These are phyloP conservation scores for Aspergillus heteromorphus DNA, from an alignment of 495 filamentous ascomycete species.

Conservation along the genomic window DNA sequence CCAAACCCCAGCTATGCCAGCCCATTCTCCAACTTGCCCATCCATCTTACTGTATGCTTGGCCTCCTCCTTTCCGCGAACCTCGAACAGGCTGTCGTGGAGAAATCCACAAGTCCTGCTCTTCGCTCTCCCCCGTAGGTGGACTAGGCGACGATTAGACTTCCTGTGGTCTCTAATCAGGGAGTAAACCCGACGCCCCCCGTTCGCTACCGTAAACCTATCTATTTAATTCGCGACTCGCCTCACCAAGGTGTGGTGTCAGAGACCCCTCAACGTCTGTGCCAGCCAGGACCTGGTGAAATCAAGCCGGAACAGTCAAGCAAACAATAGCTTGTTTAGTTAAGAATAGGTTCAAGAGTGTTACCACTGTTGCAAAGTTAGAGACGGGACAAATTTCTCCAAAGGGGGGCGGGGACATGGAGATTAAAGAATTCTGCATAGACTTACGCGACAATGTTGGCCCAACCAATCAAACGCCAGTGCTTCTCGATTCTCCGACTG, in stretches of 20 bases:
- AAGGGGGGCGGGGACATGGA: not conserved
- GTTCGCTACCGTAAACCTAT: conserved; percentile 30
- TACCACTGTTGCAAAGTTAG: conserved; percentile 38
- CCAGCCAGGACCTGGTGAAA: conserved; percentile 9
- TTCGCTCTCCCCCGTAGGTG: conserved; percentile 6
- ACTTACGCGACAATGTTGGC: conserved; percentile 80
- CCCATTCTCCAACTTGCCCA: conserved; percentile 9
- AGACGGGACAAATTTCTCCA: not conserved
- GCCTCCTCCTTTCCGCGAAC: conserved; percentile 6
- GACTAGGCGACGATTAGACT: conserved; percentile 14
- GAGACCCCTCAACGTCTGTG: conserved; percentile 6
- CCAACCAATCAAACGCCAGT: conserved; percentile 98
- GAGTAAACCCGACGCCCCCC: conserved; percentile 28
- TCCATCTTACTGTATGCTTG: conserved; percentile 9
- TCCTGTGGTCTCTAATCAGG: conserved; percentile 25
- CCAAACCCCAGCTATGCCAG: conserved; percentile 18
- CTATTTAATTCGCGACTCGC: conserved; percentile 6
- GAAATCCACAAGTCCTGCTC: conserved; percentile 4
- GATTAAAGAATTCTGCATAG: not conserved
- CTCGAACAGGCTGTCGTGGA: conserved; percentile 4
- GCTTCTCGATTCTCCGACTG: conserved; percentile 94
- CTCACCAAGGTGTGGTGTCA: conserved; percentile 9
- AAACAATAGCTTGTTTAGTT: conserved; percentile 28
- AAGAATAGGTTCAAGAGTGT: conserved; percentile 48
- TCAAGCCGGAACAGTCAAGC: conserved; percentile 10